Base-by-base conservation (phyloP, 1,284 basidiomycete species). In the Puccinia coronata region DNA sequence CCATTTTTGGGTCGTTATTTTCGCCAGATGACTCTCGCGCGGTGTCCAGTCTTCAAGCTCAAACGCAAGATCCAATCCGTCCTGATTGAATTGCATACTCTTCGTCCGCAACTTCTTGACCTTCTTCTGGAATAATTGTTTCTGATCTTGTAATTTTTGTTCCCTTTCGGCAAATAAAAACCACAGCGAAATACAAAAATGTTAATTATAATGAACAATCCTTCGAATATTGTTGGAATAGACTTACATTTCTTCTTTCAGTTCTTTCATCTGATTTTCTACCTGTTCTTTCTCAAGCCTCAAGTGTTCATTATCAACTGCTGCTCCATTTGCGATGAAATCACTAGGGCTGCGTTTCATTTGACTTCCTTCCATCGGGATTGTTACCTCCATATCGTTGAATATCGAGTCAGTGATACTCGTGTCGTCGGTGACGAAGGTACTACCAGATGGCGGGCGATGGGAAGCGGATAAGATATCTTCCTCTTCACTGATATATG, bases 1-100 rank as follows among this genome's bases (percentile, higher is more conserved):
- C 96, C 96, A 99, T 83, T 90, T 91, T 83, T 92, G 91, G 82
- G 97, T 86, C 2, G 92, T 93, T 84, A 91, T 91, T 83, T 91
- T 89, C 55, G 95, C 93, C 65, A 96, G 87, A 80, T 92, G 88
- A 47, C 95, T 87, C 84, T 92, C 84, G 87, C 90, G n/a, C 91
- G 92, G 14, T 91, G 89, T 87, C 94, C 96, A 69, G 93, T 90
- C 80, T 91, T 90, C 16, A 92, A 91, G 84, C 95, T 94, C 74
- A 92, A 92, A 39, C 88, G 87, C 72, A 89, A 87, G 25, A 89
- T 90, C 36, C 41, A 67, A 65, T 12, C 57, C 79, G 39, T 89
- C 85, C 74, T 93, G 74, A 85, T 25, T 85, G 82, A 0, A 85
- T 92, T 36, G 89, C 88, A 83, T 93, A 91, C 18, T 92, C 92